phyloP scores from a whole-genome alignment of 306 rosid genomes.

The Vigna hirtella region DNA sequence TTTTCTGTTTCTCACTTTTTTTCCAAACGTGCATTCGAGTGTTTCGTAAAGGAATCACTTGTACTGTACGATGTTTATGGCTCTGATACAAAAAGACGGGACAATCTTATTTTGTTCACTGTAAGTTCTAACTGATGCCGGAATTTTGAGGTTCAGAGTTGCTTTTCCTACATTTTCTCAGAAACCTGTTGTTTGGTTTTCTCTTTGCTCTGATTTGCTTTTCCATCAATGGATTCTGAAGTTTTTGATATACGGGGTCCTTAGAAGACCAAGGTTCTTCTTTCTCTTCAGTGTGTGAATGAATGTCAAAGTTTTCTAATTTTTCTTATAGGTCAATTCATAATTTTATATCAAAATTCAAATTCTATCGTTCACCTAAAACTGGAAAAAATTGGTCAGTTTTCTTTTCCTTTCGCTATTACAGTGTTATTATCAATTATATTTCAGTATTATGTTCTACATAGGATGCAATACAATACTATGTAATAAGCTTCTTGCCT shows the following conservation, averaged over 20 bases:
- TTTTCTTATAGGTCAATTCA: conserved; percentile 11
- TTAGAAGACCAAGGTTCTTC: background rate
- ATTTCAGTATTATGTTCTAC: background rate
- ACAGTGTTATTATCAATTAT: background rate
- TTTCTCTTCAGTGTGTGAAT: conserved; percentile 22
- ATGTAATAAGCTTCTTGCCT: background rate
- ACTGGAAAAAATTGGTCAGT: conserved; percentile 9
- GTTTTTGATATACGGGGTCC: conserved; percentile 18
- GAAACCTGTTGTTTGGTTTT: conserved; percentile 27
- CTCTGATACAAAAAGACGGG: background rate
- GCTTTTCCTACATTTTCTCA: conserved; percentile 28
- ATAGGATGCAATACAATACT: background rate
- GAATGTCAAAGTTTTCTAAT: conserved; percentile 17
- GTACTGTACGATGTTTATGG: background rate
- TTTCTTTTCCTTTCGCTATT: conserved; percentile 14
- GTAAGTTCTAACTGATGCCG: background rate
- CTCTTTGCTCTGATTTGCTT: background rate
- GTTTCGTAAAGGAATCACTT: conserved; percentile 30
- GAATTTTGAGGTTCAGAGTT: conserved; percentile 17
- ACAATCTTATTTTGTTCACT: conserved; percentile 6
- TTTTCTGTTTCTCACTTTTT: background rate
- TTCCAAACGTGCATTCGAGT: conserved; percentile 16
- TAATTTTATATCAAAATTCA: conserved; percentile 16
- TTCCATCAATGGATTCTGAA: conserved; percentile 25
- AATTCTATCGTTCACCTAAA: background rate